Base-by-base conservation (phyloP, 148 eudicot species). In the Amaranthus hypochondriacus region DNA sequence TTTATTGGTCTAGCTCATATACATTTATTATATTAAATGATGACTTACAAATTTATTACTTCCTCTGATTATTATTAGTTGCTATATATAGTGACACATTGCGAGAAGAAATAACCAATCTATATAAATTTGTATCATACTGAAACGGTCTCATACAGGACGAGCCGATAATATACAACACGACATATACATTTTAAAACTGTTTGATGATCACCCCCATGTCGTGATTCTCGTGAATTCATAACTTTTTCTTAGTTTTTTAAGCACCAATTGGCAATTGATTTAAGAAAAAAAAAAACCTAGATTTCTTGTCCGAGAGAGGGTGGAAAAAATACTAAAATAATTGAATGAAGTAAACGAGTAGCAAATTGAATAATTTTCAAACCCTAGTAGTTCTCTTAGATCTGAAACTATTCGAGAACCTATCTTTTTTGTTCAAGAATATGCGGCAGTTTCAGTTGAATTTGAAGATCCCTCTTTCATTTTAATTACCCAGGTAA, bases 311-410 rank as follows among this genome's bases (percentile, higher is more conserved):
- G 66, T 4, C 7, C 15, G 11, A 47, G 47, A 14, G 8, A 15
- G 10, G 10, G 21, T 28, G 39, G 47, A 10, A 48, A 64, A 66
- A 0, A 49, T 8, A 13, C 5, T 9, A 66, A 49, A 13, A 66
- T 4, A 9, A 13, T 28, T 42, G 9, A 65, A 49, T 15, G 70
- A 66, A 66, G 70, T 49, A 66, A 66, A 66, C 70, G 43, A n/a
- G 70, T 49, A 5, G 54, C 69, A 49, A 28, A 66, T 66, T 48
- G 9, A 48, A 47, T 28, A 65, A 47, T 65, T 47, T 66, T 54
- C 47, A 53, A 80, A 72, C 80, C 80, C 74, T 62, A 72, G 52
- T 8, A 28, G 39, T 66, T 55, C 21, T 80, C 70, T 53, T 28
- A 73, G 59, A 79, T 74, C 81, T 53, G 63, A 11, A 28, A 48